phyloP scores from a whole-genome alignment of 768 basidiomycete genomes.

The Russula griseocarnosa region DNA sequence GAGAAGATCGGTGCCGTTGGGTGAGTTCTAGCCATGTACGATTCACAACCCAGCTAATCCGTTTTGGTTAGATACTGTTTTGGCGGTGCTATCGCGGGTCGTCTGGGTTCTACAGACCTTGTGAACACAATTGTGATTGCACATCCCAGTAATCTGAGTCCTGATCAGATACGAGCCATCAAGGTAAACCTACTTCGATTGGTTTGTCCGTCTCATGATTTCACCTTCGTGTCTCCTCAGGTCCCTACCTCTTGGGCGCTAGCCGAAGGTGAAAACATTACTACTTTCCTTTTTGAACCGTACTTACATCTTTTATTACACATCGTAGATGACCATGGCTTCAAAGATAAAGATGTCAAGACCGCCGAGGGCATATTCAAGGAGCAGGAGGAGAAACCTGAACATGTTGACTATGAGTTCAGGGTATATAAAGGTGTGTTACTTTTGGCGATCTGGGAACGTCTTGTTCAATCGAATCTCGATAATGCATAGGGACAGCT shows the following conservation, averaged over 20 bases:
- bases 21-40: slow-evolving; percentile 29
- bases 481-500: slow-evolving; percentile 37
- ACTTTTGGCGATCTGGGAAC: neutral
- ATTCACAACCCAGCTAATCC: neutral
- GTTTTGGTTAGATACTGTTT: slow-evolving; percentile 38
- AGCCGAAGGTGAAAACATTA: slow-evolving; percentile 36
- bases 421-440: slow-evolving; percentile 37
- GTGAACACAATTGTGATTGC: slow-evolving; percentile 41
- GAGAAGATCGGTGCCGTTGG: slow-evolving; percentile 43
- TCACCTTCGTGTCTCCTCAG: slow-evolving; percentile 19
- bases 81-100: slow-evolving; percentile 36
- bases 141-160: slow-evolving; percentile 39
- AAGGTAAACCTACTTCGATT: slow-evolving; percentile 28
- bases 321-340: slow-evolving; percentile 38
- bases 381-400: slow-evolving; percentile 32
- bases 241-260: slow-evolving; percentile 35
- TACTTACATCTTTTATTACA: neutral
- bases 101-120: slow-evolving; percentile 34
- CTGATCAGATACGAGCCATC: slow-evolving; percentile 38
- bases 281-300: neutral
- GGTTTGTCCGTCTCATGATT: slow-evolving; percentile 23
- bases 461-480: slow-evolving; percentile 16
- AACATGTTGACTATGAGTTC: slow-evolving; percentile 38
- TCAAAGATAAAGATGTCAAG: slow-evolving; percentile 32
- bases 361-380: slow-evolving; percentile 35